Evolutionary conservation across 1,284 basidiomycete species (phyloP).

Genomic region (Trametes pubescens): DNA sequence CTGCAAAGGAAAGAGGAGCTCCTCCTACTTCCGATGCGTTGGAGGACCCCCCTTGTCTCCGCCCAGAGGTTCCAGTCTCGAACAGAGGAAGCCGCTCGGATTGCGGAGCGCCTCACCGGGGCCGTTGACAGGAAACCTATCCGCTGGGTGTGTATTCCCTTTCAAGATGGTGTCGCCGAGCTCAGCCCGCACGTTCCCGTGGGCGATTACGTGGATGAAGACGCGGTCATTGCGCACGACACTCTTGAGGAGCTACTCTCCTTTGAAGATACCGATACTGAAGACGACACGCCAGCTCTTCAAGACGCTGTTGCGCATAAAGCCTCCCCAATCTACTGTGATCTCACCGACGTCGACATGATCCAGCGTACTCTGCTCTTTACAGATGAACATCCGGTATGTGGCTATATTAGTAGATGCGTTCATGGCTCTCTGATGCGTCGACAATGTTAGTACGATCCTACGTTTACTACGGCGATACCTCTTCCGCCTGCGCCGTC

Average conservation of each 20-base stretch:
- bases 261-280: neutral
- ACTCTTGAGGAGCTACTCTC: neutral
- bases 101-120: neutral
- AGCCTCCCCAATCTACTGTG: too few relatives aligned
- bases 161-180: neutral
- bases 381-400: too few relatives aligned
- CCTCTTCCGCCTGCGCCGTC: too few relatives aligned
- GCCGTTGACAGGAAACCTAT: neutral
- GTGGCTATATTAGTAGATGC: too few relatives aligned
- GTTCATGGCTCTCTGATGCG: too few relatives aligned
- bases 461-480: too few relatives aligned
- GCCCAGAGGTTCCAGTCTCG: neutral
- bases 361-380: too few relatives aligned
- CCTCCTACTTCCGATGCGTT: conserved; percentile 18
- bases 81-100: neutral
- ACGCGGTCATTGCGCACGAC: neutral
- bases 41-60: conserved; percentile 28
- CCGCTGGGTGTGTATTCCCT: neutral
- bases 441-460: too few relatives aligned
- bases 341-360: too few relatives aligned
- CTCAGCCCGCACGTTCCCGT: neutral
- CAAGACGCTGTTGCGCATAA: too few relatives aligned
- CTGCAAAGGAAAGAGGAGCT: conserved; percentile 15
- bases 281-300: too few relatives aligned
- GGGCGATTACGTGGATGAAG: neutral